Evolutionary conservation across 2,329 filamentous ascomycete species (phyloP).

Genomic region (Curvularia spicifera): DNA sequence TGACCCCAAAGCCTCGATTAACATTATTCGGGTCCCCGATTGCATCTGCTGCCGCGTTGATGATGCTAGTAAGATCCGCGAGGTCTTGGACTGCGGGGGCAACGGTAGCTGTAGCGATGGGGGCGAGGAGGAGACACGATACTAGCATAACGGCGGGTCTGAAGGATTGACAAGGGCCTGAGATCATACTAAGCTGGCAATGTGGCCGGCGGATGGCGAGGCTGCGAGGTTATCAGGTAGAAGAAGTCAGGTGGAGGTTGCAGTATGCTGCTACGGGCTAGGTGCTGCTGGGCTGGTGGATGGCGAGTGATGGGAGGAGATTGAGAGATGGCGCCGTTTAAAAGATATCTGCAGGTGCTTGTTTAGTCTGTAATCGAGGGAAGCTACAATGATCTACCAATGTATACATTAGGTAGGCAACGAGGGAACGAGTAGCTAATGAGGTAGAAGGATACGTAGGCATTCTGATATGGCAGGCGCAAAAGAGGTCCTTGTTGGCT

Average conservation of each 20-base stretch:
- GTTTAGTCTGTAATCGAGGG: neutral
- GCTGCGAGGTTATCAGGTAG: conserved; percentile 6
- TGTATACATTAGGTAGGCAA: neutral
- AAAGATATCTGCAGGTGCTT: conserved; percentile 1
- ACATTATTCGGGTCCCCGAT: conserved; percentile 39
- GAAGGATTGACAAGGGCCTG: neutral
- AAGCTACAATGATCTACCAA: neutral
- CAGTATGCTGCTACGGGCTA: conserved; percentile 25
- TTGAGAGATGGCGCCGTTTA: neutral
- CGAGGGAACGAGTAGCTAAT: neutral
- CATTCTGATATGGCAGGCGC: neutral
- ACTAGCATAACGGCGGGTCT: conserved; percentile 33
- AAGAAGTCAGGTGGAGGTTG: conserved; percentile 11
- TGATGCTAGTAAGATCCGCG: conserved; percentile 33
- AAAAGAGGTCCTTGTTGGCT: neutral
- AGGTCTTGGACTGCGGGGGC: conserved; percentile 42
- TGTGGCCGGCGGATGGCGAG: conserved; percentile 7
- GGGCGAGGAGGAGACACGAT: conserved; percentile 36
- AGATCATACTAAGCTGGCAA: conserved; percentile 20
- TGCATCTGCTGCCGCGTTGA: conserved; percentile 37
- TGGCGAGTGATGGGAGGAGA: conserved; percentile 10
- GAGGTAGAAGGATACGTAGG: neutral
- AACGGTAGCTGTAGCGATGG: conserved; percentile 24
- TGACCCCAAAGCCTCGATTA: conserved; percentile 38
- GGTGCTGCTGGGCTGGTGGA: conserved; percentile 23